Evolutionary conservation across 73 alveolate genomes (phyloP).

Genomic region (Diophrys appendiculata): DNA sequence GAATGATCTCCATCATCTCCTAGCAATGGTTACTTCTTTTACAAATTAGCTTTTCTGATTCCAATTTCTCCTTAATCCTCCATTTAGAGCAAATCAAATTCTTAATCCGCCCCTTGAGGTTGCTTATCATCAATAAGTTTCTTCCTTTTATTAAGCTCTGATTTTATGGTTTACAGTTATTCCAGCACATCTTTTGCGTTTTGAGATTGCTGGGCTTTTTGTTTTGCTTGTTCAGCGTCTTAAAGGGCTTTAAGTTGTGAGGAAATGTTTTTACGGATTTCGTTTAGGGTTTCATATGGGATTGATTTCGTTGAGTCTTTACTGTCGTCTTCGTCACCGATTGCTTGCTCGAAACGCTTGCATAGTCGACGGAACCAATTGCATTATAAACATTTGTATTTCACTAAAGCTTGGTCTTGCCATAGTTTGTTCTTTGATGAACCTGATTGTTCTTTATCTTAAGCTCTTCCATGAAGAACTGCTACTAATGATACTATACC

Average conservation of each 20-base stretch:
- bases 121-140: conserved; percentile 2
- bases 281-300: neutral
- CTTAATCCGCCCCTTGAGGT: conserved; percentile 9
- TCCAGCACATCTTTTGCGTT: conserved; percentile 6
- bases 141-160: neutral
- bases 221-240: conserved; percentile 15
- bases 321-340: neutral
- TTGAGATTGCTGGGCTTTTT: conserved; percentile 6
- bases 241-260: neutral
- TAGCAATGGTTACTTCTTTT: too few species aligned
- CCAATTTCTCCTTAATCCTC: too few species aligned
- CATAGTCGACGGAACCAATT: neutral
- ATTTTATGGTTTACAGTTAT: conserved; percentile 4
- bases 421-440: neutral
- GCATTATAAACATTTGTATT: neutral
- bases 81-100: too few species aligned
- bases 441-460: neutral
- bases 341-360: neutral
- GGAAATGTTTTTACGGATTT: neutral
- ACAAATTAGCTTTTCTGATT: too few species aligned
- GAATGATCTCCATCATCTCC: too few species aligned
- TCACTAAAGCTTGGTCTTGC: neutral
- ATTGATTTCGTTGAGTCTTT: neutral
- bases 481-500: neutral
- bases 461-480: neutral